Conservation (phyloP, 176 grass and related monocot genomes). For the Bothriochloa decipiens region DNA sequence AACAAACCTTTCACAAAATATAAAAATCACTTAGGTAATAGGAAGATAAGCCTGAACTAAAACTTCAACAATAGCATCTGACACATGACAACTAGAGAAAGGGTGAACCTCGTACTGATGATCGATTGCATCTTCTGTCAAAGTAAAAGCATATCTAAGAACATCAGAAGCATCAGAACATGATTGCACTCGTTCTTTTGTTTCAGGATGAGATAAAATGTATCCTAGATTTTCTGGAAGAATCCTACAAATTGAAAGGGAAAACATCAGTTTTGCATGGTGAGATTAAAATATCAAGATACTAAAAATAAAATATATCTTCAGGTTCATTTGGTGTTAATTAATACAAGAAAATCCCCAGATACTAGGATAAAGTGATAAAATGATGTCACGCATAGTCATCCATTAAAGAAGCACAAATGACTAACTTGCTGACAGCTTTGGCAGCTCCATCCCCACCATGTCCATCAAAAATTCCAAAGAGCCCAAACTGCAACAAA, state of each 20-base stretch:
- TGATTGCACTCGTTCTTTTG: constrained; percentile 65
- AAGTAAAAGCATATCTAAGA: constrained; percentile 71
- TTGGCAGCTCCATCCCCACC: constrained; percentile 79
- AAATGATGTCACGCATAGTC: constrained; percentile 11
- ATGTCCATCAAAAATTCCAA: constrained; percentile 89
- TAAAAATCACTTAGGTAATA: background rate
- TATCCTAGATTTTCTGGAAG: constrained; percentile 72
- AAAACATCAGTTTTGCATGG: constrained; percentile 30
- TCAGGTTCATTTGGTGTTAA: background rate
- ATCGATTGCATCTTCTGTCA: constrained; percentile 77
- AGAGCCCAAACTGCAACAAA: constrained; percentile 75
- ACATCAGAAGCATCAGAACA: constrained; percentile 83
- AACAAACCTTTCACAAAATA: background rate
- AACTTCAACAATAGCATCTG: constrained; percentile 6
- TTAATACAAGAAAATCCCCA: constrained; percentile 11
- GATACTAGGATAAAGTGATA: background rate
- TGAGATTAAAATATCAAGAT: constrained; percentile 1
- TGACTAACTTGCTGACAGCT: constrained; percentile 70
- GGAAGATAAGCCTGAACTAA: background rate
- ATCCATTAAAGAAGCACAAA: constrained; percentile 36
- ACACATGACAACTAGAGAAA: constrained; percentile 33
- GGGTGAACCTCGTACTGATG: constrained; percentile 79
- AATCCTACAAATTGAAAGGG: constrained; percentile 57
- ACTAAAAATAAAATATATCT: constrained; percentile 5
- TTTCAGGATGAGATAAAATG: constrained; percentile 62